Percentiles rank a stretch among this genome's conserved stretches.
Conservation (phyloP, 495 filamentous ascomycete species). For the Penicillium taxi region DNA sequence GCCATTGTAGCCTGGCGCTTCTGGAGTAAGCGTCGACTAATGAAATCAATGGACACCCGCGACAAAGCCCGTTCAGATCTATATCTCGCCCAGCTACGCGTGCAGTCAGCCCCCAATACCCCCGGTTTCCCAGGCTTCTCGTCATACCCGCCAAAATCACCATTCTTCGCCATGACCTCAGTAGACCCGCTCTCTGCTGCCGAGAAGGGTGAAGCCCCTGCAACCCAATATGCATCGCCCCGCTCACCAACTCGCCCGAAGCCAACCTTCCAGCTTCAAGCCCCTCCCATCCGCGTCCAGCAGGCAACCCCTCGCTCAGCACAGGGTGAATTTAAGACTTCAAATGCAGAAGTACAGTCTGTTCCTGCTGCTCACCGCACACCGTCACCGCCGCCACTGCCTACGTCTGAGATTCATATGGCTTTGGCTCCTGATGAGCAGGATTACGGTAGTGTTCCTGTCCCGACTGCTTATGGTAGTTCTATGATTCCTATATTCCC, state of each 20-base stretch:
- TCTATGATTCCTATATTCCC: constrained; percentile 33
- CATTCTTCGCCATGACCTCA: constrained; percentile 21
- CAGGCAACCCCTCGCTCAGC: constrained; percentile 61
- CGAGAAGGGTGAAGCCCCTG: constrained; percentile 46
- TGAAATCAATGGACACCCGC: constrained; percentile 91
- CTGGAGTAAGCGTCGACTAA: constrained; percentile 87
- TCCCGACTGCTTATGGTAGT: constrained; percentile 43
- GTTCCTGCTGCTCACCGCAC: constrained; percentile 23
- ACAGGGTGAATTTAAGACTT: constrained; percentile 47
- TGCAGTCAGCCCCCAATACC: constrained; percentile 90
- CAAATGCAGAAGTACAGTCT: constrained; percentile 2
- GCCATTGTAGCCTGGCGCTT: constrained; percentile 91
- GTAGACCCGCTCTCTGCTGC: constrained; percentile 46
- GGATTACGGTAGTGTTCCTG: constrained; percentile 45
- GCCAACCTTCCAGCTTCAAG: constrained; percentile 71
- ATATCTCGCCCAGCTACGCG: constrained; percentile 88
- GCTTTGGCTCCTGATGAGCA: constrained; percentile 42
- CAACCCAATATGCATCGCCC: constrained; percentile 42
- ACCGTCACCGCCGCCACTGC: constrained; percentile 17
- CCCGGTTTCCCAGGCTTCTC: constrained; percentile 57
- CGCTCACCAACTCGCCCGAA: constrained; percentile 39
- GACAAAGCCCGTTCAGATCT: constrained; percentile 89
- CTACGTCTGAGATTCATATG: constrained; percentile 26
- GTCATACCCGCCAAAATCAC: constrained; percentile 42
- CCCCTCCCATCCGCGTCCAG: constrained; percentile 70